These are phyloP conservation scores for Aspergillus tamarii DNA, from an alignment of 2,329 filamentous ascomycete genomes.

Conservation along the genomic window DNA sequence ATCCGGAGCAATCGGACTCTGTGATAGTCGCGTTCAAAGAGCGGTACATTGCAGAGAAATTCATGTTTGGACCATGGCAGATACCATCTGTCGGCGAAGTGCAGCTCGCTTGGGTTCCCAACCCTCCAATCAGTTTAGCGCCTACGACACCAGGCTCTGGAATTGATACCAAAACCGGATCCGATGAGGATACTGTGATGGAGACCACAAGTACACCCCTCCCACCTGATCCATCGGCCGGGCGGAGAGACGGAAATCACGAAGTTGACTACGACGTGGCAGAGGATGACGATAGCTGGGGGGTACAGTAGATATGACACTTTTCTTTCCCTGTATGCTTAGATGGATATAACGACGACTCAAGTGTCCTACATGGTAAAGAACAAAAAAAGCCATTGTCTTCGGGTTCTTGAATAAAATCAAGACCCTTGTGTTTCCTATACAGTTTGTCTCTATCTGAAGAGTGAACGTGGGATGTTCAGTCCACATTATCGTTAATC, in stretches of 20 bases:
- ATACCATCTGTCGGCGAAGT: slow-evolving; percentile 59
- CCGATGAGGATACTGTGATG: slow-evolving; percentile 37
- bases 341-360: background rate
- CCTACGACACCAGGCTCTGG: slow-evolving; percentile 16
- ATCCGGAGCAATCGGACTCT: slow-evolving; percentile 43
- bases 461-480: background rate
- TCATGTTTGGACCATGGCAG: slow-evolving; percentile 50
- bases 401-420: background rate
- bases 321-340: background rate
- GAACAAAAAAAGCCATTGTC: background rate
- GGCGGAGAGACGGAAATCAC: slow-evolving; percentile 27
- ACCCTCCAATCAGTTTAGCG: slow-evolving; percentile 32
- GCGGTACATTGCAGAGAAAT: slow-evolving; percentile 58
- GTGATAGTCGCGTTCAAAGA: slow-evolving; percentile 52
- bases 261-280: slow-evolving; percentile 57
- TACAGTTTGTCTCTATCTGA: background rate
- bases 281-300: slow-evolving; percentile 52
- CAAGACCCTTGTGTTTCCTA: background rate
- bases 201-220: slow-evolving; percentile 25
- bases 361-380: background rate
- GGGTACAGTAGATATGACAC: slow-evolving; percentile 20
- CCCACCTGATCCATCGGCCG: slow-evolving; percentile 18
- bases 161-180: slow-evolving; percentile 27
- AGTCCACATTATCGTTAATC: background rate
- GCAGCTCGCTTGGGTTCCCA: slow-evolving; percentile 59